Conservation (phyloP, 768 basidiomycete species). For the Tylopilus balloui region DNA sequence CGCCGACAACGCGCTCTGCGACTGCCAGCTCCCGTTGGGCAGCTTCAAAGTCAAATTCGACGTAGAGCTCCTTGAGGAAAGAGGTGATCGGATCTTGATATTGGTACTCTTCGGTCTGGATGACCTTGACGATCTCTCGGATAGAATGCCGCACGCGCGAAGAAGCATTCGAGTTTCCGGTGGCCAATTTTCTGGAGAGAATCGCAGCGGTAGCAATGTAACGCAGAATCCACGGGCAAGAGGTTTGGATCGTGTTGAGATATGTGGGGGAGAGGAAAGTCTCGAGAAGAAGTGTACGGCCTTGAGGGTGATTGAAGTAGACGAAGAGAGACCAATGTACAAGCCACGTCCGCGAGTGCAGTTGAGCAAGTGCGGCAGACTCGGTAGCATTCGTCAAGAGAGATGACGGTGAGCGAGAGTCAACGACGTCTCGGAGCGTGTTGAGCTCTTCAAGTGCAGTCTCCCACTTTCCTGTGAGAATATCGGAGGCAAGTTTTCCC, state of each 20-base stretch:
- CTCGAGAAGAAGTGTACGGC: conserved; percentile 88
- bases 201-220: conserved; percentile 93
- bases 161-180: conserved; percentile 45
- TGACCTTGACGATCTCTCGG: conserved; percentile 87
- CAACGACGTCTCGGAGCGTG: conserved; percentile 88
- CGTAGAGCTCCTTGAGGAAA: conserved; percentile 90
- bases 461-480: conserved; percentile 93
- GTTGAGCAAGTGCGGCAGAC: conserved; percentile 75
- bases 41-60: conserved; percentile 94
- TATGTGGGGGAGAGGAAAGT: conserved; percentile 95
- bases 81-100: conserved; percentile 90
- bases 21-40: conserved; percentile 78
- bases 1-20: conserved; percentile 77
- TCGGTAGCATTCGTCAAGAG: conserved; percentile 43
- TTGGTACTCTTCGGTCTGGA: conserved; percentile 94
- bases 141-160: conserved; percentile 84
- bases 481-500: conserved; percentile 97
- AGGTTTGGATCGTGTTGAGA: conserved; percentile 97
- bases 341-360: conserved; percentile 94
- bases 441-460: conserved; percentile 93
- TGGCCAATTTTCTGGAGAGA: conserved; percentile 75
- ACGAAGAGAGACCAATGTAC: conserved; percentile 98
- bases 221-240: conserved; percentile 89
- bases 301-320: conserved; percentile 94
- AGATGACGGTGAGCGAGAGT: conserved; percentile 62